Base-by-base conservation (phyloP, 441 rosid genomes). In the Brassica hybrid region DNA sequence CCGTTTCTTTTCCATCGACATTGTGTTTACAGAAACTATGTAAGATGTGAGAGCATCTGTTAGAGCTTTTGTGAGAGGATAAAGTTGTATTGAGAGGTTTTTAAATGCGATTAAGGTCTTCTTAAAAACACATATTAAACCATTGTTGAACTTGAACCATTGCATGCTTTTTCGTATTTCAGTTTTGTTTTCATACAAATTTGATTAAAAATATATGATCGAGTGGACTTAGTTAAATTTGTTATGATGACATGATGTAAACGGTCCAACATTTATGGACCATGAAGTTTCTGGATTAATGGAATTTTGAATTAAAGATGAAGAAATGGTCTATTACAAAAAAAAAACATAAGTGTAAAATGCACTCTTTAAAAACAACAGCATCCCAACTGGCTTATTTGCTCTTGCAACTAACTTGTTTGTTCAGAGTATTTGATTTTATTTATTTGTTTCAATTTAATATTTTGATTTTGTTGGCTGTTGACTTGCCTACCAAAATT, bases 31-130 rank as follows among this genome's bases (percentile, higher is more conserved):
- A 52, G 19, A 52, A 52, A 52, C 58, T 71, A 48, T 32, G 38
- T 34, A 34, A 34, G 58, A 27, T 25, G 66, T 18, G 67, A 64
- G 76, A 56, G 76, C 76, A 71, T 77, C 23, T 27, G 76, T 70
- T 63, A 16, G 75, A 62, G 74, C 65, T 76, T 68, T 32, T 43
- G 54, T 64, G 48, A 62, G 65, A 64, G 38, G 36, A 38, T 36
- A 17, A 13, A 67, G n/a, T 10, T 18, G 13, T 56, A 69, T 34
- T 32, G 27, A 62, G 30, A 56, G 0, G 43, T 38, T 71, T 54
- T 43, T 56, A 43, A 41, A 41, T n/a, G 4, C 6, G 21, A 65
- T 38, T 18, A 38, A 27, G 43, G 2, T 52, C 10, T 16, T 52
- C 4, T 52, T 2, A 16, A 52, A 16, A 52, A 19, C 4, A 7